Conservation (phyloP, 2,329 filamentous ascomycete genomes). For the Nothophaeocryptopus gaeumannii region DNA sequence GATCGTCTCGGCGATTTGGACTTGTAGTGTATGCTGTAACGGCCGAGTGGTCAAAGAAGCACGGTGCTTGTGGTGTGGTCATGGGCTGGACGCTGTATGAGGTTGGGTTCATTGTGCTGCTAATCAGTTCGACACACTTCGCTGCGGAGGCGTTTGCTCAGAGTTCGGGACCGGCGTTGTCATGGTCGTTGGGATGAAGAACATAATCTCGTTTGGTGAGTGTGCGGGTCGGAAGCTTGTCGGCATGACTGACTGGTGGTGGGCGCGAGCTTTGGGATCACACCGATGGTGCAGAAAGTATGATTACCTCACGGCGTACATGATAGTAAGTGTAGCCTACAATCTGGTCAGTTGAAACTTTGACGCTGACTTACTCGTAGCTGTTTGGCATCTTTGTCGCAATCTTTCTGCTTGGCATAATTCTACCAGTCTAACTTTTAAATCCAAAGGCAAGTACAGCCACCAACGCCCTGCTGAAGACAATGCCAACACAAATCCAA, state of each 20-base stretch:
- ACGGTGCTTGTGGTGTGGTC: constrained; percentile 25
- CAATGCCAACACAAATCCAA: neutral
- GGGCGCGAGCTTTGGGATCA: constrained; percentile 31
- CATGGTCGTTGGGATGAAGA: constrained; percentile 36
- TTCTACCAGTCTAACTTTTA: constrained; percentile 4
- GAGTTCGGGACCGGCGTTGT: constrained; percentile 36
- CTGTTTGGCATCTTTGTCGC: constrained; percentile 1
- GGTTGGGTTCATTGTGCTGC: constrained; percentile 27
- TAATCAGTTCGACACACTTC: constrained; percentile 34
- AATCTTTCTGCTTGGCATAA: constrained; percentile 1
- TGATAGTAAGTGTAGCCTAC: constrained; percentile 13
- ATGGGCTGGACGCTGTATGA: constrained; percentile 33
- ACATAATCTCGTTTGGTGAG: constrained; percentile 35
- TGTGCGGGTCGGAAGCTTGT: too few relatives aligned
- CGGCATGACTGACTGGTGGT: too few relatives aligned
- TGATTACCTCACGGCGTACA: constrained; percentile 26
- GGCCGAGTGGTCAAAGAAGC: constrained; percentile 21
- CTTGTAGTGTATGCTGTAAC: constrained; percentile 36
- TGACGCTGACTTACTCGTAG: neutral
- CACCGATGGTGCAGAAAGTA: constrained; percentile 32
- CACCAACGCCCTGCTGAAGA: neutral
- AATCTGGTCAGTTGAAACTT: neutral
- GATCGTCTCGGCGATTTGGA: constrained; percentile 32
- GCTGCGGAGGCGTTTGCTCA: constrained; percentile 30
- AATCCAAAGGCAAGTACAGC: neutral